Evolutionary conservation across 495 filamentous ascomycete genomes (phyloP), one percentile per base, ranked within the genome.

Genomic region (Penicillium ucsense): DNA sequence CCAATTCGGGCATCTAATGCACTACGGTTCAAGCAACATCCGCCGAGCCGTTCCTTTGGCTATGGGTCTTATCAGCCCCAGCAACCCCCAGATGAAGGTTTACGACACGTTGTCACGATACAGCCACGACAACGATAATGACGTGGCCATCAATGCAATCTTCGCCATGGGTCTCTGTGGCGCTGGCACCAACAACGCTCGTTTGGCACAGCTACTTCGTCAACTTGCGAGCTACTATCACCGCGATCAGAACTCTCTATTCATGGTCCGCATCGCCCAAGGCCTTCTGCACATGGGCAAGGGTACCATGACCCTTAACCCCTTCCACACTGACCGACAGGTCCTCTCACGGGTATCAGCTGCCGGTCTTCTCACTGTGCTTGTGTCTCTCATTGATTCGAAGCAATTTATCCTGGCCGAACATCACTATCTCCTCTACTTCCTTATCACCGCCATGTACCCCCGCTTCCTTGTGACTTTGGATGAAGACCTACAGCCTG

Each of bases 81-180:
- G 88, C 72, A 99, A 97, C 70, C 92, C 92, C 6, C 94, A 97
- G 63, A 99, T 99, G 91, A 99, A 97, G 74, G 85, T 99, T 33
- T 99, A 99, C 69, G 92, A 99, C 62, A 97, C 92, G 0, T 70
- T 99, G 20, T 97, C 94, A n/a, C 77, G 92, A 51, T 99, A 99
- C 71, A 91, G 84, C 52, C 92, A 99, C 76, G 92, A 99, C 71
- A 99, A 94, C 55, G 92, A 99, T 73, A 94, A 92, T 61, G 92
- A 99, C 56, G 92, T 99, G 35, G 92, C 92, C 30, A 81, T 99
- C 63, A 99, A 95, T 59, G 90, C 92, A 62, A 97, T 99, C 62
- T 96, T 99, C 59, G 90, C 92, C 54, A 99, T 99, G 92, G 92
- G 92, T 64, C 80, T 99, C 43, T 78, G 95, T 31, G 92, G 92